Evolutionary conservation across 169 alveolate species (phyloP).

Genomic region (Babesia bigemina): DNA sequence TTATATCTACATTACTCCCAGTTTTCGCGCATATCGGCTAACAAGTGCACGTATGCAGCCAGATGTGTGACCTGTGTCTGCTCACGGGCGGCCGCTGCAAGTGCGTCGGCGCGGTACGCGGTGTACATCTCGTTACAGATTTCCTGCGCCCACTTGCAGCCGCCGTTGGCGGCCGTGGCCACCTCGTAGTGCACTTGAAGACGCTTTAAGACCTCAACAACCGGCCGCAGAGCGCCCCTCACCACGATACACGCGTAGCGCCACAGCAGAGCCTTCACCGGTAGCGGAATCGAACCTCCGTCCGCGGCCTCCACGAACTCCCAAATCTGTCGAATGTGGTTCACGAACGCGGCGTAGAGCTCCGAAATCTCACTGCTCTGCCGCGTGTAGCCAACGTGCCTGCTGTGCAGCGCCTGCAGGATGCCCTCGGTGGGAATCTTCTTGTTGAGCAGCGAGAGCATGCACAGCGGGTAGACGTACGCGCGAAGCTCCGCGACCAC

Average conservation of each 20-base stretch:
- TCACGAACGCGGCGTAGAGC: background rate
- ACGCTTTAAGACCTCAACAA: background rate
- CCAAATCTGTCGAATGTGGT: slow-evolving; percentile 16
- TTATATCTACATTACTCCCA: slow-evolving; percentile 4
- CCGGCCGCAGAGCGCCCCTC: slow-evolving; percentile 19
- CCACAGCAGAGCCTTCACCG: slow-evolving; percentile 51
- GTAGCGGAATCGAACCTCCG: slow-evolving; percentile 40
- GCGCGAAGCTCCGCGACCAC: slow-evolving; percentile 48
- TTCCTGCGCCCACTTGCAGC: slow-evolving; percentile 12
- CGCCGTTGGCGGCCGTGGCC: background rate
- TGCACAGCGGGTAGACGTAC: slow-evolving; percentile 38
- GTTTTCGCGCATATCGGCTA: background rate
- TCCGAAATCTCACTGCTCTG: background rate
- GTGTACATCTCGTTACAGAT: slow-evolving; percentile 5
- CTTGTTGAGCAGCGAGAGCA: slow-evolving; percentile 38
- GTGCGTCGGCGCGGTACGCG: slow-evolving; percentile 20
- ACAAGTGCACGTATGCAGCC: slow-evolving; percentile 9
- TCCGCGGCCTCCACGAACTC: slow-evolving; percentile 48
- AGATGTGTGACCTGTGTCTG: slow-evolving; percentile 6
- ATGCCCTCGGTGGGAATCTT: slow-evolving; percentile 31
- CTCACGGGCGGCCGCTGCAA: background rate
- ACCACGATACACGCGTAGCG: slow-evolving; percentile 23
- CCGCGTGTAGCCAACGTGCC: background rate
- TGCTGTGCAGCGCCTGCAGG: slow-evolving; percentile 6
- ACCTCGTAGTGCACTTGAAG: background rate